Conservation (phyloP, 257 asterid genomes). For the Solanum lycopersicoides region DNA sequence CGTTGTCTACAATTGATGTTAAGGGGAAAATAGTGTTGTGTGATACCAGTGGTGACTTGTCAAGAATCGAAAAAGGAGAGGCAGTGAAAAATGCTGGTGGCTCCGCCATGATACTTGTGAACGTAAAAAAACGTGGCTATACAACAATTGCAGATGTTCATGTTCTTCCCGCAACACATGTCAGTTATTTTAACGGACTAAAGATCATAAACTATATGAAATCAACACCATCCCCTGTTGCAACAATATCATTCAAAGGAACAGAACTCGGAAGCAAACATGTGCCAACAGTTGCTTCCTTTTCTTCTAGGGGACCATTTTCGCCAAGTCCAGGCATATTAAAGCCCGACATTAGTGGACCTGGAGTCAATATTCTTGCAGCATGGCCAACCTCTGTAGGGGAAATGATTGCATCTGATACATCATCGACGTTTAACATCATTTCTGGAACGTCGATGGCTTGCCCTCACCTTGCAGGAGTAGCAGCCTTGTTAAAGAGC, state of each 20-base stretch:
- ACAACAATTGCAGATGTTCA: constrained; percentile 10
- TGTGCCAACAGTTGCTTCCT: not conserved
- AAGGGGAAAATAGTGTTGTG: constrained; percentile 16
- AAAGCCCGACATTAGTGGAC: not conserved
- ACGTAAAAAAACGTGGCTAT: not conserved
- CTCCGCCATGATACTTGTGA: constrained; percentile 19
- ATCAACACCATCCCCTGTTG: not conserved
- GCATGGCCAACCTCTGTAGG: not conserved
- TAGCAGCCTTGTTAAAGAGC: not conserved
- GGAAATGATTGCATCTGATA: not conserved
- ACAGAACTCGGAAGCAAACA: not conserved
- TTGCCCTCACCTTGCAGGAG: constrained; percentile 1
- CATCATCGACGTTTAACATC: not conserved
- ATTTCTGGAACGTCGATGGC: constrained; percentile 2
- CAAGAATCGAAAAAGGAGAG: constrained; percentile 3
- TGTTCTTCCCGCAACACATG: constrained; percentile 13
- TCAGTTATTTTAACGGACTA: constrained; percentile 5
- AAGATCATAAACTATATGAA: not conserved
- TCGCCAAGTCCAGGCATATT: not conserved
- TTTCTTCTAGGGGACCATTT: not conserved
- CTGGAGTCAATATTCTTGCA: not conserved
- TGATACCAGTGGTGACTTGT: constrained; percentile 1
- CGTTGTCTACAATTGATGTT: not conserved
- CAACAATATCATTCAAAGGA: constrained; percentile 4
- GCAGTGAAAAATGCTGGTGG: constrained; percentile 17